Evolutionary conservation across 148 eudicot species (phyloP), one percentile per base, ranked within the genome.

Genomic region (Camellia granthamiana): DNA sequence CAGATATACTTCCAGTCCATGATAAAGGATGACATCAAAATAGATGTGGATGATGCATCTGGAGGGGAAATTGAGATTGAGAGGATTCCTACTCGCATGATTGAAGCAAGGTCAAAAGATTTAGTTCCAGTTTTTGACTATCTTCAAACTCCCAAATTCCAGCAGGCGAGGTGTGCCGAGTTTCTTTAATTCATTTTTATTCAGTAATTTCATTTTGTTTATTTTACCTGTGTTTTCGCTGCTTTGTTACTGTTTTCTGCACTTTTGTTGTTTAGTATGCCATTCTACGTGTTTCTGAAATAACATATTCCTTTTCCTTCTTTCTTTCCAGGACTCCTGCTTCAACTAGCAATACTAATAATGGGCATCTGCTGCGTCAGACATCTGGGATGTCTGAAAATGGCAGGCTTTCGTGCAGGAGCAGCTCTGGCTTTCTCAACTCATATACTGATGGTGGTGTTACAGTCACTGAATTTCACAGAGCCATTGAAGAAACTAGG

Each of bases 11-110:
- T 93, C 81, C 91, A 93, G 49, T 71, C 86, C 11, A 81, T 93
- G 85, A 77, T 76, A 43, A 13, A 87, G 62, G 52, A 49, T 49
- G 52, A 49, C 52, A 49, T 49, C 52, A 49, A 49, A 49, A 49
- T 49, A 49, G 84, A 85, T 5, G 86, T 56, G 59, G 90, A 75
- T 58, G 70, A 73, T 59, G 71, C n/a, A 71, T 44, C 47, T 65
- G 83, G 81, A 56, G 96, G 96, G 77, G 98, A 95, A 80, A 78
- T 84, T 61, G 93, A 90, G 87, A 90, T 95, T 58, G 98, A 95
- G 81, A 88, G 75, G 52, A 69, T 93, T 65, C 83, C 93, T 0
- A 64, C 81, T 64, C 88, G 78, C 15, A 80, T 64, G 51, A 82
- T 95, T 73, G 97, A 91, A 87, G 90, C 86, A 12, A 89, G 92